These are phyloP conservation scores for Aspergillus tanneri DNA, from an alignment of 2,329 filamentous ascomycete species.

Conservation along the genomic window DNA sequence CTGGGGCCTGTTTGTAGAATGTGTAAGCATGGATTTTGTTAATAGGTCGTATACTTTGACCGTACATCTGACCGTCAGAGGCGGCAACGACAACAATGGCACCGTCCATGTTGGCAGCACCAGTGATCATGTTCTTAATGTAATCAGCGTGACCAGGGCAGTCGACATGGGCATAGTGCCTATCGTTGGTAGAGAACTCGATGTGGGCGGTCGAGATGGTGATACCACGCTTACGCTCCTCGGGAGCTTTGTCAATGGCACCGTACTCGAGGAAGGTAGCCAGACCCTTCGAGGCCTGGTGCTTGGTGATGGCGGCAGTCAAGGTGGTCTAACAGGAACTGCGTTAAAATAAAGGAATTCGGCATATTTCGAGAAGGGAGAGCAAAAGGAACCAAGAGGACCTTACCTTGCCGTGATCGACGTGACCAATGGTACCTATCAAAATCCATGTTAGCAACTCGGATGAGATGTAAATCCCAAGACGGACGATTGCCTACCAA, in stretches of 20 bases:
- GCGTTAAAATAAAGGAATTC: conserved; percentile 13
- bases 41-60: background rate
- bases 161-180: conserved; percentile 99
- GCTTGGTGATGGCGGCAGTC: conserved; percentile 97
- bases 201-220: conserved; percentile 98
- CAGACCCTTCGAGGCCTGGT: conserved; percentile 89
- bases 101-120: conserved; percentile 98
- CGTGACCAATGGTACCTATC: conserved; percentile 91
- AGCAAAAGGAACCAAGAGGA: conserved; percentile 3
- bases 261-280: conserved; percentile 97
- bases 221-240: conserved; percentile 99
- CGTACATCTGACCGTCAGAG: conserved; percentile 93
- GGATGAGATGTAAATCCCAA: conserved; percentile 1
- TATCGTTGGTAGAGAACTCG: conserved; percentile 90
- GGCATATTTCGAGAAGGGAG: conserved; percentile 6
- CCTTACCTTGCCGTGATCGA: conserved; percentile 96
- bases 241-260: conserved; percentile 96
- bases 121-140: conserved; percentile 99
- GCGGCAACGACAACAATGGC: conserved; percentile 98
- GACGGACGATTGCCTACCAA: conserved; percentile 60
- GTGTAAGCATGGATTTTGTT: conserved; percentile 21
- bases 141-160: conserved; percentile 99
- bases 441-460: background rate
- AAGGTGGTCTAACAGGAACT: conserved; percentile 73
- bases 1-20: conserved; percentile 66